Percentiles rank a stretch among this genome's conserved stretches.
Evolutionary conservation across 1,284 basidiomycete genomes (phyloP).

Genomic region (Ceratobasidium sp.): DNA sequence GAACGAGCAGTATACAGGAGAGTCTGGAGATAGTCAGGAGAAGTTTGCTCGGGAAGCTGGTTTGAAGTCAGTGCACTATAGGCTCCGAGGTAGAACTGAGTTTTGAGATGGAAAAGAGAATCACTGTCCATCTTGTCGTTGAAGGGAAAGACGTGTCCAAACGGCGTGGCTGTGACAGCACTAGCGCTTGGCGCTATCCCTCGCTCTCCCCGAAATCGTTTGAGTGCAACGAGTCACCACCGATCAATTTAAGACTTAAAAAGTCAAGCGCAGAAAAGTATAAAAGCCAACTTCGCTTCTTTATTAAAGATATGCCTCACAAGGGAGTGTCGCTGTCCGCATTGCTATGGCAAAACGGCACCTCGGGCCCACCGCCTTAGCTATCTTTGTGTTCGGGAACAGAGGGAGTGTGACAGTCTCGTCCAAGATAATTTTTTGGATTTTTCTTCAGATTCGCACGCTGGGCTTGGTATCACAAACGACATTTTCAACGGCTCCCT

Average conservation of each 20-base stretch:
- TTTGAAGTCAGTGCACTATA: slow-evolving; percentile 65
- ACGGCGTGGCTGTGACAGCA: slow-evolving; percentile 1
- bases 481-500: background rate
- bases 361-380: background rate
- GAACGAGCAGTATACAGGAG: slow-evolving; percentile 85
- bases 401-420: background rate
- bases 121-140: slow-evolving; percentile 44
- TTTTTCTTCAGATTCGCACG: background rate
- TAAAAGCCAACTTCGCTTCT: background rate
- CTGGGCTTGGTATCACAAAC: background rate
- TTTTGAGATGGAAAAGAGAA: slow-evolving; percentile 77
- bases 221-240: background rate
- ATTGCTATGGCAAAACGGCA: background rate
- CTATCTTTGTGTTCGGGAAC: background rate
- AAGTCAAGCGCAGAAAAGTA: background rate
- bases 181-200: background rate
- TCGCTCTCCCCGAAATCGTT: background rate
- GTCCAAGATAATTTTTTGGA: background rate
- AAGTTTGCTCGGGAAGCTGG: slow-evolving; percentile 64
- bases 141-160: background rate
- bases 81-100: slow-evolving; percentile 82
- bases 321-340: background rate
- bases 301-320: background rate
- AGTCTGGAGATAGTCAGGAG: slow-evolving; percentile 67
- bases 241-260: background rate